phyloP scores from a whole-genome alignment of 495 filamentous ascomycete genomes.

The Paragyromitra xinjiangensis region DNA sequence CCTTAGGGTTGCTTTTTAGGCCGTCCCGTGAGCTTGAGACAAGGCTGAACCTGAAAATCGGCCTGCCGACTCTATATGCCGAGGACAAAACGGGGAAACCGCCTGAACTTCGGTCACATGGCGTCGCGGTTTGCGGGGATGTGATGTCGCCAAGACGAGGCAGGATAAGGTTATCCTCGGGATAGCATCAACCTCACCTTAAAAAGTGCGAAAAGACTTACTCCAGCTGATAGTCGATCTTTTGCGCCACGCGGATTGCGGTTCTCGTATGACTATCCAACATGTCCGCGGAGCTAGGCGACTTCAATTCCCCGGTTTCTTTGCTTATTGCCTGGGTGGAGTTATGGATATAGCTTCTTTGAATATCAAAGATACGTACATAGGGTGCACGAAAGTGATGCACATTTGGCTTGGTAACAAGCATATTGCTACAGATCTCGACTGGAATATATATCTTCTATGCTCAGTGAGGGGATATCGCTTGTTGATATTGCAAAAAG shows the following conservation, averaged over 20 bases:
- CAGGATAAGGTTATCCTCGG: neutral
- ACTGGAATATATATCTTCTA: no score
- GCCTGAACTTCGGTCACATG: neutral
- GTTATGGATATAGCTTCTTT: neutral
- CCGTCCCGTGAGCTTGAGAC: neutral
- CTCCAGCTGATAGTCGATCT: no score
- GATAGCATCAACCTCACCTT: no score
- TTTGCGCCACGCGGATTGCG: neutral
- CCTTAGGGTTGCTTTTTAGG: neutral
- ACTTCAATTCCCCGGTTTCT: neutral
- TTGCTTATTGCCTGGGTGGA: neutral
- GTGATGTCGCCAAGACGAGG: neutral
- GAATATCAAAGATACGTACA: neutral
- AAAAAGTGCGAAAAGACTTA: neutral
- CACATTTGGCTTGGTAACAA: no score
- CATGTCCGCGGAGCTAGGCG: neutral
- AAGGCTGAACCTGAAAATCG: neutral
- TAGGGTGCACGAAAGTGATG: no score
- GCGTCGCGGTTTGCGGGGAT: neutral
- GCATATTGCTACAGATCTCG: no score
- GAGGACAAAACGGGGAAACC: neutral
- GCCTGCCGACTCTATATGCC: neutral
- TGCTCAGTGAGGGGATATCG: no score
- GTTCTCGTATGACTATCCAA: neutral
- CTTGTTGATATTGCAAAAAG: no score